Conservation (phyloP, 2,329 filamentous ascomycete species). For the Pseudogymnoascus sp. region DNA sequence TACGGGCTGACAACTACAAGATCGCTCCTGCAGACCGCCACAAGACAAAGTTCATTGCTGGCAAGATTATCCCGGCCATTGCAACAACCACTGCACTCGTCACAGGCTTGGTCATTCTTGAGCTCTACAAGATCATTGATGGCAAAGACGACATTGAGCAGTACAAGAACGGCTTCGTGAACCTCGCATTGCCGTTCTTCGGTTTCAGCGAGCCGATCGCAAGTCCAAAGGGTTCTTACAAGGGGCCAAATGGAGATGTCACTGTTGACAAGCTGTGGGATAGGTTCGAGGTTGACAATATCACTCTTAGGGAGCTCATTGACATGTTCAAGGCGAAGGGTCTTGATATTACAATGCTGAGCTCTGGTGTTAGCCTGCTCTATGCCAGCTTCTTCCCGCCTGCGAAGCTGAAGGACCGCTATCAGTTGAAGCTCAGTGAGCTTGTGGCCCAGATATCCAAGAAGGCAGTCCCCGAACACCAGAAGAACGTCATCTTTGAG, state of each 20-base stretch:
- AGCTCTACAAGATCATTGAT: slow-evolving; percentile 94
- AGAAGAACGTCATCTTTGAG: slow-evolving; percentile 95
- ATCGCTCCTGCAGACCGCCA: slow-evolving; percentile 87
- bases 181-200: slow-evolving; percentile 92
- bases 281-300: slow-evolving; percentile 81
- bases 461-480: slow-evolving; percentile 82
- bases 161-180: slow-evolving; percentile 99
- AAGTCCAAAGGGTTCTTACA: slow-evolving; percentile 86
- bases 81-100: slow-evolving; percentile 94
- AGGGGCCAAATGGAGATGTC: slow-evolving; percentile 69
- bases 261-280: slow-evolving; percentile 96
- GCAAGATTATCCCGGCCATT: slow-evolving; percentile 98
- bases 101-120: slow-evolving; percentile 83
- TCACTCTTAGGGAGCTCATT: slow-evolving; percentile 77
- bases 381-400: slow-evolving; percentile 90
- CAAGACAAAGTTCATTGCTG: slow-evolving; percentile 99
- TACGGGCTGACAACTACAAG: slow-evolving; percentile 96
- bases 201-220: slow-evolving; percentile 96
- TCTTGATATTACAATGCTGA: slow-evolving; percentile 81
- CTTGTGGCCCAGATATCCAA: slow-evolving; percentile 84
- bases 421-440: slow-evolving; percentile 76
- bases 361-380: slow-evolving; percentile 89
- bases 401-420: slow-evolving; percentile 68
- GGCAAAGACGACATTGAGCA: slow-evolving; percentile 95
- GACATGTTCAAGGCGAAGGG: slow-evolving; percentile 75